A percentile compares a stretch with the other conserved stretches of the same genome.
Conservation (phyloP, 805 yeast species). For the Diddensiella transvaalensis region DNA sequence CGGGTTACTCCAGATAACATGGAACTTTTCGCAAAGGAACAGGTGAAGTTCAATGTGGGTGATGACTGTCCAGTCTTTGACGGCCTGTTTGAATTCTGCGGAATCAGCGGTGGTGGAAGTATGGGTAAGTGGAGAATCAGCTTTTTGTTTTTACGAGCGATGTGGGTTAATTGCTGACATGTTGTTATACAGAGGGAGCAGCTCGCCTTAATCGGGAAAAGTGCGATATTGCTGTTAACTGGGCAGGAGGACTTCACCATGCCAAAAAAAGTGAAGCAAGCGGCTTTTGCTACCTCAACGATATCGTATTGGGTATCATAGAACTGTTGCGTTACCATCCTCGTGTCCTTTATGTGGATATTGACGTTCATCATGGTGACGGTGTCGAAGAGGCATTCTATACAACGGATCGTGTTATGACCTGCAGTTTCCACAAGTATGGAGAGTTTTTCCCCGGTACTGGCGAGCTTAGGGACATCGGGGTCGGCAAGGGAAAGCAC, state of each 20-base stretch:
- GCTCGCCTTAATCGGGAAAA: slow-evolving; percentile 78
- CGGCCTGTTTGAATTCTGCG: slow-evolving; percentile 87
- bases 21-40: slow-evolving; percentile 82
- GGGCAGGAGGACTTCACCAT: slow-evolving; percentile 96
- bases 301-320: slow-evolving; percentile 83
- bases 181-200: slow-evolving; percentile 52
- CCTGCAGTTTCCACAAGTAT: slow-evolving; percentile 91
- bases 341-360: slow-evolving; percentile 88
- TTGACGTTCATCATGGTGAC: slow-evolving; percentile 95
- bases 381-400: slow-evolving; percentile 98
- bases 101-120: slow-evolving; percentile 89
- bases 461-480: slow-evolving; percentile 85
- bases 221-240: slow-evolving; percentile 91
- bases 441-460: slow-evolving; percentile 98
- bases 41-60: slow-evolving; percentile 89
- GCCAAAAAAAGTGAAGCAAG: slow-evolving; percentile 93
- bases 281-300: slow-evolving; percentile 94
- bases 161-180: too few relatives aligned
- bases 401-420: slow-evolving; percentile 93
- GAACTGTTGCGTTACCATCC: slow-evolving; percentile 86
- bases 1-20: slow-evolving; percentile 90
- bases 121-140: slow-evolving; percentile 38
- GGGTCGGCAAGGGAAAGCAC: slow-evolving; percentile 84
- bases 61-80: slow-evolving; percentile 96
- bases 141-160: too few relatives aligned